These are phyloP conservation scores for Mychonastes homosphaera DNA, from an alignment of 139 green algal genomes.

Conservation along the genomic window DNA sequence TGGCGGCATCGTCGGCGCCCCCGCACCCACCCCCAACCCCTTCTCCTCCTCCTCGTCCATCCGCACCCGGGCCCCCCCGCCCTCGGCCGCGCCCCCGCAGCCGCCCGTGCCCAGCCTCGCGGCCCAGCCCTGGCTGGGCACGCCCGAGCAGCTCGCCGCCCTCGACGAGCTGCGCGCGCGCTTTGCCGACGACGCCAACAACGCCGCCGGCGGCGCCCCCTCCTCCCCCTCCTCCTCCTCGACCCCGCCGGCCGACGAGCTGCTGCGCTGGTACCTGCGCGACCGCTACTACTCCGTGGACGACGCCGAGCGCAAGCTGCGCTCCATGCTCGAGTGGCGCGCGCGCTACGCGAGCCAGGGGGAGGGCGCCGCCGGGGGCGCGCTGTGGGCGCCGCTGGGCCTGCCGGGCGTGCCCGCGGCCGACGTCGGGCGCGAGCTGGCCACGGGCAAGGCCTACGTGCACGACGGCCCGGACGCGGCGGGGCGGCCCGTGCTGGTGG, in stretches of 20 bases:
- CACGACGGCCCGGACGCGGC: constrained; percentile 55
- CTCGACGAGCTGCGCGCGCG: constrained; percentile 32
- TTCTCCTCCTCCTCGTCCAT: no score
- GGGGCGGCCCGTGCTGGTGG: constrained; percentile 74
- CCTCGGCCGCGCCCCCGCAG: no score
- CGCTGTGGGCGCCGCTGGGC: not conserved
- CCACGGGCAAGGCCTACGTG: constrained; percentile 80
- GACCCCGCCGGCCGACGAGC: constrained; percentile 30
- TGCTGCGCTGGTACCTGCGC: constrained; percentile 62
- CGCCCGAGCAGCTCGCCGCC: constrained; percentile 21
- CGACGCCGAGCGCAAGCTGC: not conserved
- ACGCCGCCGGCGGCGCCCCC: no score
- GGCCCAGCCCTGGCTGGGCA: constrained; percentile 11
- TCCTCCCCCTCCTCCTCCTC: no score
- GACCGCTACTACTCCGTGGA: constrained; percentile 25
- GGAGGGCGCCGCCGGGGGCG: not conserved
- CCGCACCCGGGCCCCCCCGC: no score
- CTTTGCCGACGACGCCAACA: constrained; percentile 16
- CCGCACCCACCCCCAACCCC: no score
- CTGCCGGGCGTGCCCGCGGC: constrained; percentile 30
- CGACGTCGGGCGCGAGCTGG: constrained; percentile 42
- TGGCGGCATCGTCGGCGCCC: no score
- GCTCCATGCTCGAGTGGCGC: not conserved
- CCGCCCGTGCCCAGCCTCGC: not conserved
- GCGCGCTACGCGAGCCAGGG: not conserved